phyloP scores from a whole-genome alignment of 192 early-diverging fungal species.

The Coemansia sp. region DNA sequence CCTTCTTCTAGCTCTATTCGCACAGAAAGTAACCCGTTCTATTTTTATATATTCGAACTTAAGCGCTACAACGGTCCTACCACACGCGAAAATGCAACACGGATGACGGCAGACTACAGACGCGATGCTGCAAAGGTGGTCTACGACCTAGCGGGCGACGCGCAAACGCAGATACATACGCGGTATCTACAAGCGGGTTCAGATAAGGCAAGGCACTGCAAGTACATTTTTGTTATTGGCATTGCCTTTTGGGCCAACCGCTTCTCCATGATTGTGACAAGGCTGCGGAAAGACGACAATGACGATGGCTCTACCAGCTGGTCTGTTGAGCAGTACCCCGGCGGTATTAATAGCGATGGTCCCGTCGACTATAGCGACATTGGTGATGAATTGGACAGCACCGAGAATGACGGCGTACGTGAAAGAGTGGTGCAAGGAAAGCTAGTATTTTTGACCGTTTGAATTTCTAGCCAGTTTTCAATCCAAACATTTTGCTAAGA shows the following conservation, averaged over 20 bases:
- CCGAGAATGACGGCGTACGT: neutral
- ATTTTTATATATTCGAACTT: neutral
- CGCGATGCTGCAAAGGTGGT: neutral
- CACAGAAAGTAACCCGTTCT: neutral
- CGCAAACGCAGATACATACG: neutral
- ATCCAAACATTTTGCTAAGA: neutral
- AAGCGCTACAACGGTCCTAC: neutral
- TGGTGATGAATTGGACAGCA: neutral
- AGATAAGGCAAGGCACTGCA: neutral
- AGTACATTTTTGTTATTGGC: neutral
- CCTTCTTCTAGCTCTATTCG: neutral
- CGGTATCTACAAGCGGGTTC: neutral
- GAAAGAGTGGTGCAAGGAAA: neutral
- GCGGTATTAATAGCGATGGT: neutral
- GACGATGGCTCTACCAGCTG: neutral
- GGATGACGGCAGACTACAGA: neutral
- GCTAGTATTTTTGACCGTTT: neutral
- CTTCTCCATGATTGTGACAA: slow-evolving; percentile 4
- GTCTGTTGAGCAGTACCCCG: neutral
- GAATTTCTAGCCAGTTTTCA: neutral
- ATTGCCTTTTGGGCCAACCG: neutral
- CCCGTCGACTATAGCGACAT: neutral
- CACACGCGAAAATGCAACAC: neutral
- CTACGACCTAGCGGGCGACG: neutral
- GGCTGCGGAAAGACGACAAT: neutral